Percentiles rank a stretch among this genome's conserved stretches.
These are phyloP conservation scores for Monosporozyma unispora DNA, from an alignment of 805 yeast species.

Conservation along the genomic window DNA sequence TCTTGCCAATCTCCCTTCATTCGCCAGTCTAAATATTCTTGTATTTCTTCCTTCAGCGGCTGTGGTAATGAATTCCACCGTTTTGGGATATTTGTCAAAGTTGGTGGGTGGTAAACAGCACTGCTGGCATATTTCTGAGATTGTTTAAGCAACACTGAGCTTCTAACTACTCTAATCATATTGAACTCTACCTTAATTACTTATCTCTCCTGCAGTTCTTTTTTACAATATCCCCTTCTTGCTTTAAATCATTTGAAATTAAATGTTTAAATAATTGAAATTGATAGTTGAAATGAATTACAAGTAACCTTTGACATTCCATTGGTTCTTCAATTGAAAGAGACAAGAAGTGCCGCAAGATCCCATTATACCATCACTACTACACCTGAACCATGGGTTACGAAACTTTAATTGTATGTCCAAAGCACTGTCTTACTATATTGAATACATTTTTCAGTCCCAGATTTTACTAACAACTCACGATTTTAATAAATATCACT, in stretches of 20 bases:
- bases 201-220: background rate
- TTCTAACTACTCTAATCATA: background rate
- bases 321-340: background rate
- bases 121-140: background rate
- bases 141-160: background rate
- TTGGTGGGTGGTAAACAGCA: constrained; percentile 24
- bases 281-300: background rate
- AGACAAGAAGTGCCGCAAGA: too few species aligned
- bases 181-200: too few species aligned
- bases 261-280: background rate
- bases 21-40: constrained; percentile 29
- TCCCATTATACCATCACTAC: too few species aligned
- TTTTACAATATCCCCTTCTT: background rate
- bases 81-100: constrained; percentile 19
- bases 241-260: background rate
- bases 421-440: background rate
- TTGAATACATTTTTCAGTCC: background rate
- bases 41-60: constrained; percentile 29
- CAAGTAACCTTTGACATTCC: background rate
- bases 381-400: constrained; percentile 8
- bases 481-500: background rate
- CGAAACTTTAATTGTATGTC: constrained; percentile 20
- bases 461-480: constrained; percentile 2
- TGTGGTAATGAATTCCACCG: constrained; percentile 30
- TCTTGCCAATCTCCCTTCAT: constrained; percentile 29